These are phyloP conservation scores for Bolboschoenus planiculmis DNA, from an alignment of 176 grass and related monocot genomes.

Conservation along the genomic window DNA sequence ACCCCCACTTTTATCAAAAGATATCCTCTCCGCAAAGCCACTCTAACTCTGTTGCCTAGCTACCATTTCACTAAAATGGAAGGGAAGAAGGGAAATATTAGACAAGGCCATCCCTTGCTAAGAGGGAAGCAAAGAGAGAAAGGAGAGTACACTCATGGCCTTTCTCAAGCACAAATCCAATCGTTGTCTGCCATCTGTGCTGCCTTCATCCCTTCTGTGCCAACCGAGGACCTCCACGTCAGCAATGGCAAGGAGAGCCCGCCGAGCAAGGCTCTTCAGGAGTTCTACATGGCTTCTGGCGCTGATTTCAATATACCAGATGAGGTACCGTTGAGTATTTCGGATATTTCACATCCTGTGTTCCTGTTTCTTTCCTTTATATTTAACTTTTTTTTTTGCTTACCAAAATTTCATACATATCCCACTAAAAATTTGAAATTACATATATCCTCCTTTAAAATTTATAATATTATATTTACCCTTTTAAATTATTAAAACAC, in stretches of 20 bases:
- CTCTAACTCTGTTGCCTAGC: background rate
- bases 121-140: conserved; percentile 19
- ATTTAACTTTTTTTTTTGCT: no score
- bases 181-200: conserved; percentile 48
- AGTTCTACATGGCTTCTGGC: conserved; percentile 59
- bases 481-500: no score
- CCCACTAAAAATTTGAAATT: no score
- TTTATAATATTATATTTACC: no score
- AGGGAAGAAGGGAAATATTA: background rate
- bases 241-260: conserved; percentile 3
- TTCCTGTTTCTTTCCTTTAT: background rate
- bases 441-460: no score
- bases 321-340: conserved; percentile 31
- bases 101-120: conserved; percentile 61
- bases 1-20: background rate
- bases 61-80: conserved; percentile 19
- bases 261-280: conserved; percentile 18
- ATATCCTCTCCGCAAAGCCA: background rate
- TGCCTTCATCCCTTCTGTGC: conserved; percentile 47
- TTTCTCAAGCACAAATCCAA: conserved; percentile 64
- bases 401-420: no score
- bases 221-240: conserved; percentile 2
- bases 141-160: conserved; percentile 59
- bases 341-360: background rate
- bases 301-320: conserved; percentile 50